Evolutionary conservation across 768 basidiomycete genomes (phyloP), one percentile per base, ranked within the genome.

Genomic region (Termitomyces heimii): DNA sequence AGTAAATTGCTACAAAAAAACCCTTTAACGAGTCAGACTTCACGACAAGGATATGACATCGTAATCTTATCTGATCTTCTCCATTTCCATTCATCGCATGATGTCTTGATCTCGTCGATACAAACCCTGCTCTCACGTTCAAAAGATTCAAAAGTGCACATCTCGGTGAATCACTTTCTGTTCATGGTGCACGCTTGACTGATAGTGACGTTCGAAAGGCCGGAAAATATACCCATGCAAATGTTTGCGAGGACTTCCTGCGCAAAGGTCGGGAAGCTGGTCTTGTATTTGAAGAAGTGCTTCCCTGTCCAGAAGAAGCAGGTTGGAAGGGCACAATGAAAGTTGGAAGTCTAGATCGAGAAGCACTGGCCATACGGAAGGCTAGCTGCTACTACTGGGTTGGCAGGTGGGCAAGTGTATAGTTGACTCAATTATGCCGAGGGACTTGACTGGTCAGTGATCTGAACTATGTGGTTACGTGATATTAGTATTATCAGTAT

Each of bases 1-100:
- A 71, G 68, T 43, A 56, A 65, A 26, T 31, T 69, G 5, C 47
- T 68, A 28, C 61, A 60, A 35, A 42, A 60, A 35, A 42, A 54
- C 8, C 53, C 42, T 44, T 34, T 4, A 5, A 34, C 8, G 32
- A 44, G 18, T 22, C 45, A 45, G 34, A 47, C 28, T 37, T 22
- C 34, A 16, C 44, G 37, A 20, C 39, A 53, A 5, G 77, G 74
- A 53, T 89, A 77, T 66, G 85, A 88, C 61, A 62, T 80, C 18
- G 72, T 89, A 50, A 78, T 91, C 56, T 75, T 88, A 47, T 89
- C 86, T 3, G 88, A 91, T 70, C 74, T 92, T 12, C 75, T 91
- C 26, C 85, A 89, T 68, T 88, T 89, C 65, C 74, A 82, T 64
- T 62, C 64, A 53, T 85, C 82, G 43, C 88, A 89, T 66, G 76